Evolutionary conservation across 352 stramenopile species (phyloP), one percentile per base, ranked within the genome.

Genomic region (Poterioochromonas sp.): DNA sequence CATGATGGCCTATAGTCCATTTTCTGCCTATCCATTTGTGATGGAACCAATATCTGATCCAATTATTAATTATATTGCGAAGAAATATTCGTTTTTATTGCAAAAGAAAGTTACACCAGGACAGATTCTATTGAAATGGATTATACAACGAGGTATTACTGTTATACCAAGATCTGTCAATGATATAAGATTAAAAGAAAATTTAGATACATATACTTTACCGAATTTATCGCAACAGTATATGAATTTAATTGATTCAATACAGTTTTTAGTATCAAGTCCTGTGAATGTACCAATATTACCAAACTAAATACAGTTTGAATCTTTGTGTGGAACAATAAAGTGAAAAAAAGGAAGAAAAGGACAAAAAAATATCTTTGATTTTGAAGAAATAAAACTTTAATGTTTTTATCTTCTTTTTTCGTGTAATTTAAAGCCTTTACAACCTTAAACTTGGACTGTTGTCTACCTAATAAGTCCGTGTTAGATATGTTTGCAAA

Each of bases 1-100:
- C 0, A 18, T 74, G 37, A n/a, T 74, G 15, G 65, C 22, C 2
- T 74, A 74, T 39, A 74, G 65, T 54, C 65, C 65, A 12, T 74
- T 74, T n/a, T 74, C 65, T 53, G 37, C 65, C 29, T 74, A 37
- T n/a, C 65, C 65, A 1, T 74, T 74, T 39, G 65, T 35, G 5
- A 37, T 74, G 65, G 1, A 35, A 26, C 65, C 65, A 32, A 3
- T 54, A 2, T 1, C 8, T 2, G 65, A 74, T 39, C 65, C 65
- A 37, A 12, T 74, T 0, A 39, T 74, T 35, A 11, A 18, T 12
- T 35, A 37, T 35, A 54, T 74, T 54, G 65, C 65, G 22, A 39
- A 18, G 20, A 11, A 44, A 26, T 22, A 39, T 39, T 26, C 47
- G 47, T 15, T 26, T 15, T 26, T 15, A 15, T 26, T 26, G 47